Evolutionary conservation across 495 filamentous ascomycete species (phyloP).

Genomic region (Daldinia caldariorum): DNA sequence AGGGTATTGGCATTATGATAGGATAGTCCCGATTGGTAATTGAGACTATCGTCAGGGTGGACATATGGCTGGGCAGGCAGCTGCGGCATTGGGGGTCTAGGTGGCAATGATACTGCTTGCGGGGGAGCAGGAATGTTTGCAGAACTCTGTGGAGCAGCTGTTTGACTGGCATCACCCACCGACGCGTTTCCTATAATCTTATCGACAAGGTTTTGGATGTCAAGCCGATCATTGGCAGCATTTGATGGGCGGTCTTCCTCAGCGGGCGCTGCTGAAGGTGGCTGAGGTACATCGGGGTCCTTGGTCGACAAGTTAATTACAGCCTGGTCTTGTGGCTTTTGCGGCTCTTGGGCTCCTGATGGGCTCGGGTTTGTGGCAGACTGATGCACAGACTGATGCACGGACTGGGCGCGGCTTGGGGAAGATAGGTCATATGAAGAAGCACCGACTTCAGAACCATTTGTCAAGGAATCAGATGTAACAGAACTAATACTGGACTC

Average conservation of each 20-base stretch:
- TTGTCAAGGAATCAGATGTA: conserved; percentile 46
- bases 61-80: conserved; percentile 31
- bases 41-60: conserved; percentile 37
- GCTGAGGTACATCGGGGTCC: conserved; percentile 19
- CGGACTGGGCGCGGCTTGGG: conserved; percentile 24
- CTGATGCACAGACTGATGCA: conserved; percentile 17
- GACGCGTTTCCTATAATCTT: conserved; percentile 59
- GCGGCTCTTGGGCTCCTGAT: conserved; percentile 31
- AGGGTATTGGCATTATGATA: conserved; percentile 47
- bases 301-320: conserved; percentile 20
- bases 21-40: conserved; percentile 42
- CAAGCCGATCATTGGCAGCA: conserved; percentile 54
- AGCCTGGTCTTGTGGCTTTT: conserved; percentile 28
- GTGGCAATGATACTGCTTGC: conserved; percentile 61
- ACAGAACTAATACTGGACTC: conserved; percentile 53
- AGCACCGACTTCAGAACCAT: conserved; percentile 42
- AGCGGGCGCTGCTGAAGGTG: conserved; percentile 40
- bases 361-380: conserved; percentile 35
- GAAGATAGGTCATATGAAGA: conserved; percentile 40
- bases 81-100: conserved; percentile 64
- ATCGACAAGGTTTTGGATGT: conserved; percentile 62
- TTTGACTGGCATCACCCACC: conserved; percentile 35
- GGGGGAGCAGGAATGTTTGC: conserved; percentile 56
- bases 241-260: conserved; percentile 42
- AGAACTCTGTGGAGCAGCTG: conserved; percentile 16